Conservation (phyloP, 148 eudicot genomes). For the Nyssa sinensis region DNA sequence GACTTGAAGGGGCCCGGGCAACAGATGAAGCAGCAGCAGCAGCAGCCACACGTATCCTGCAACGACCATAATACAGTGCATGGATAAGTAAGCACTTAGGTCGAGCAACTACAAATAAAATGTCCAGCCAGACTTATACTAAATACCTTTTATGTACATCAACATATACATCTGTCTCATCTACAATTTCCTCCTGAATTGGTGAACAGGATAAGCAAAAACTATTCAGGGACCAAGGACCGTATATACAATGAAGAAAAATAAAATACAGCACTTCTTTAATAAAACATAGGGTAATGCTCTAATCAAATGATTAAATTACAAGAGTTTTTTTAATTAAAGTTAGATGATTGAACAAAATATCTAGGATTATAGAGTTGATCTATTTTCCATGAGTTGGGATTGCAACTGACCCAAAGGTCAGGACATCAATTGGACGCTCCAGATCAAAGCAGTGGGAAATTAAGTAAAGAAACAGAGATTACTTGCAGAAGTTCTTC, state of each 20-base stretch:
- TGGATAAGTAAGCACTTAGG: neutral
- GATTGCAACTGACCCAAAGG: neutral
- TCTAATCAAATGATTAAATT: conserved; percentile 1
- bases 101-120: conserved; percentile 1
- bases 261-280: neutral
- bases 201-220: conserved; percentile 8
- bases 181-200: conserved; percentile 85
- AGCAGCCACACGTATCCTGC: conserved; percentile 84
- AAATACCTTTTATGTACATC: conserved; percentile 85
- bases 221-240: neutral
- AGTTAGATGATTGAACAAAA: neutral
- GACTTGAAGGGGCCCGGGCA: conserved; percentile 63
- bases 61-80: conserved; percentile 3
- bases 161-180: conserved; percentile 80
- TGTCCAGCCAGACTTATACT: conserved; percentile 1
- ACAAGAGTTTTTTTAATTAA: neutral
- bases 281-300: neutral
- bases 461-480: neutral
- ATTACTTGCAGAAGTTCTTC: conserved; percentile 92
- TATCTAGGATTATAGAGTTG: neutral
- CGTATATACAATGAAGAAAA: neutral
- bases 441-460: conserved; percentile 8
- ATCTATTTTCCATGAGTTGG: too few relatives aligned
- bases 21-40: conserved; percentile 71
- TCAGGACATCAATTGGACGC: neutral